Conservation (phyloP, 371 early-diverging fungal genomes). For the Mortierella sp. region DNA sequence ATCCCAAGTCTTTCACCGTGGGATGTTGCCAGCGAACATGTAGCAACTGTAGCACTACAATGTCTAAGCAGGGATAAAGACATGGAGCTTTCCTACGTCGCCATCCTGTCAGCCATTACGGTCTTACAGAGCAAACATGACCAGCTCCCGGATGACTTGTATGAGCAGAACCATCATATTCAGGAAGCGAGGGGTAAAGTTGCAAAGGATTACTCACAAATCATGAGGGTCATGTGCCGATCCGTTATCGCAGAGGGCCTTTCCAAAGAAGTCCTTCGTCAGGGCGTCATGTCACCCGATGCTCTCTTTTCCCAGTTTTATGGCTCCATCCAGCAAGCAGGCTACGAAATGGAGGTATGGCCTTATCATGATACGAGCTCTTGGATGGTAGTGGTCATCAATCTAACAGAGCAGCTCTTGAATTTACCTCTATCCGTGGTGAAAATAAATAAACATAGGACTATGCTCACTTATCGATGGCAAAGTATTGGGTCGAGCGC, state of each 20-base stretch:
- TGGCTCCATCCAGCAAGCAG: slow-evolving; percentile 39
- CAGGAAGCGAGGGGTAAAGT: slow-evolving; percentile 5
- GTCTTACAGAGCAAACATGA: slow-evolving; percentile 30
- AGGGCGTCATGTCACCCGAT: slow-evolving; percentile 45
- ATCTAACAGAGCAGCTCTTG: neutral
- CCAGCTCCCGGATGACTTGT: neutral
- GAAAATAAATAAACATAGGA: slow-evolving; percentile 14
- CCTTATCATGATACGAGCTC: neutral
- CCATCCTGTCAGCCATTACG: slow-evolving; percentile 34
- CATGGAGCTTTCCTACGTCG: slow-evolving; percentile 49
- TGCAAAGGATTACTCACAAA: slow-evolving; percentile 26
- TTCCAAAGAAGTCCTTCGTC: slow-evolving; percentile 37
- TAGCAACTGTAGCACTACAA: slow-evolving; percentile 22
- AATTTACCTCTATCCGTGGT: neutral
- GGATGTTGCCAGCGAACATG: slow-evolving; percentile 40
- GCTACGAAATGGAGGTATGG: slow-evolving; percentile 42
- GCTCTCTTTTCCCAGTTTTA: slow-evolving; percentile 47
- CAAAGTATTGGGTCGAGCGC: slow-evolving; percentile 28
- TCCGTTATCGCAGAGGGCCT: slow-evolving; percentile 18
- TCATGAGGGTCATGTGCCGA: slow-evolving; percentile 34
- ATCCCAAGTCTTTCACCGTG: slow-evolving; percentile 9
- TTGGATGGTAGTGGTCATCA: neutral
- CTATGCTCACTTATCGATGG: slow-evolving; percentile 40
- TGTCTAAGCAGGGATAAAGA: slow-evolving; percentile 36
- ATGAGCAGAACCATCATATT: slow-evolving; percentile 3